Evolutionary conservation across 2,329 filamentous ascomycete genomes (phyloP).

Genomic region (Arthroderma uncinatum): DNA sequence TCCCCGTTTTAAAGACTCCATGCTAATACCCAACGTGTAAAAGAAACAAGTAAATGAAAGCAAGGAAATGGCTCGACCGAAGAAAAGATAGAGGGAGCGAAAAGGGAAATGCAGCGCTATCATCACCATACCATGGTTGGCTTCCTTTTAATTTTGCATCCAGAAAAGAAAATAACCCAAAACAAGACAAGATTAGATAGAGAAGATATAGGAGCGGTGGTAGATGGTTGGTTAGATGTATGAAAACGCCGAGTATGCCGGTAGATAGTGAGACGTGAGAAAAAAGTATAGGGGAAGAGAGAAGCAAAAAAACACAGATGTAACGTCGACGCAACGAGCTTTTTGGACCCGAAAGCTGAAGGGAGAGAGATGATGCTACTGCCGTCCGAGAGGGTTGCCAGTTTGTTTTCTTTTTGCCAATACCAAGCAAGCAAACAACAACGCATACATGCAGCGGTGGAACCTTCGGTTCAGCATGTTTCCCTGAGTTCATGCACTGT

Average conservation of each 20-base stretch:
- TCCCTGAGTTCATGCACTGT: neutral
- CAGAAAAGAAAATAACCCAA: neutral
- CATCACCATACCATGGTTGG: conserved; percentile 1
- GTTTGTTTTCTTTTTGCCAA: neutral
- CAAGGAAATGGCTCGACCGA: neutral
- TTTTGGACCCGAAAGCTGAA: neutral
- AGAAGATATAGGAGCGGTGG: neutral
- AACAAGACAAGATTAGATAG: neutral
- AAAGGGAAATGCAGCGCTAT: conserved; percentile 1
- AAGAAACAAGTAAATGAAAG: neutral
- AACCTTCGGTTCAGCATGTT: neutral
- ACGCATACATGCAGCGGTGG: neutral
- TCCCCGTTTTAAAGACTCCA: neutral
- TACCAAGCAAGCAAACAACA: neutral
- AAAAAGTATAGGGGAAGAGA: neutral
- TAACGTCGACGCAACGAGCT: no score
- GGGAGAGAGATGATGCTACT: neutral
- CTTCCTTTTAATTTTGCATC: neutral
- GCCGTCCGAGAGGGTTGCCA: neutral
- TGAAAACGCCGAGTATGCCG: neutral
- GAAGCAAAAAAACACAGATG: neutral
- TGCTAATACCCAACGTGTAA: neutral
- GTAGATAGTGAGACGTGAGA: neutral
- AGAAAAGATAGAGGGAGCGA: neutral
- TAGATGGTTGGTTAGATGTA: neutral